phyloP scores from a whole-genome alignment of 1,284 basidiomycete species.

The Trametes versicolor region DNA sequence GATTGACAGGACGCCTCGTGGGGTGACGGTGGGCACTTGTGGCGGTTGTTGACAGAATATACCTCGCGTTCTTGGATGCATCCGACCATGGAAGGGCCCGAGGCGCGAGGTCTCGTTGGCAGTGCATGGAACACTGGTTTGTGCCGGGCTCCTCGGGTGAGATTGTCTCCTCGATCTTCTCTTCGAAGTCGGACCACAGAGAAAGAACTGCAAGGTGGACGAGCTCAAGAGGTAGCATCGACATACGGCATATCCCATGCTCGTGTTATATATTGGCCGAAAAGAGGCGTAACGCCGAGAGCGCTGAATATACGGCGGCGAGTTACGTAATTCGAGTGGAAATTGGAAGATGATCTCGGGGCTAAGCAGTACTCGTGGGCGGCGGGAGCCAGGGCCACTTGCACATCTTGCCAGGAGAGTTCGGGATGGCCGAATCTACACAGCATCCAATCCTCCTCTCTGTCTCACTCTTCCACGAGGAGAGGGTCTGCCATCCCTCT shows the following conservation, averaged over 20 bases:
- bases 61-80: background rate
- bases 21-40: background rate
- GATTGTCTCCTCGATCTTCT: too few species aligned
- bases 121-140: too few species aligned
- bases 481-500: background rate
- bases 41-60: background rate
- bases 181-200: too few species aligned
- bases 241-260: too few species aligned
- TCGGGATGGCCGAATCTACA: slow-evolving; percentile 12
- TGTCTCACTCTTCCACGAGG: slow-evolving; percentile 11
- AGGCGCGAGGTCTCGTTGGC: too few species aligned
- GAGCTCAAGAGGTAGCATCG: too few species aligned
- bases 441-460: slow-evolving; percentile 6
- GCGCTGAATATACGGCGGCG: background rate
- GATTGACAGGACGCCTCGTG: slow-evolving; percentile 17
- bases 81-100: too few species aligned
- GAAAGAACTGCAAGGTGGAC: too few species aligned
- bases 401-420: background rate
- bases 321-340: background rate
- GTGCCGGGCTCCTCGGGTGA: too few species aligned
- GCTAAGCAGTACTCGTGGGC: background rate
- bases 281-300: background rate
- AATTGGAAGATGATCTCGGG: background rate
- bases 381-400: background rate
- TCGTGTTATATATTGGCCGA: too few species aligned